phyloP scores from a whole-genome alignment of 768 basidiomycete genomes.

The Suillus fuscotomentosus region DNA sequence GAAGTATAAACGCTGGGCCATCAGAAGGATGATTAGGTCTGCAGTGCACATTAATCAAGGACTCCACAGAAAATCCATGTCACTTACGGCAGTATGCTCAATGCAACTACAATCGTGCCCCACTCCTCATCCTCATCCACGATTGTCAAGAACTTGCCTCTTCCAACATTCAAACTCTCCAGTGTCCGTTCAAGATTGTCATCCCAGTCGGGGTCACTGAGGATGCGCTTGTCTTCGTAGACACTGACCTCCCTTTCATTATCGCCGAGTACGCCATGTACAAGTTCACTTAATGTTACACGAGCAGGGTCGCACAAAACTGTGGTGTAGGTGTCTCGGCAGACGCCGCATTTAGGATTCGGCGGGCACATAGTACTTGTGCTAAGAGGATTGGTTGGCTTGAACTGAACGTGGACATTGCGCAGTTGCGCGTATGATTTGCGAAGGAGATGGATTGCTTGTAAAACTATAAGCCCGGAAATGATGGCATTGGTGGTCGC shows the following conservation, averaged over 20 bases:
- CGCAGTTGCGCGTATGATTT: constrained; percentile 59
- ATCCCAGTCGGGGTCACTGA: constrained; percentile 93
- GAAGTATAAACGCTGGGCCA: constrained; percentile 58
- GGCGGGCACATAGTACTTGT: constrained; percentile 65
- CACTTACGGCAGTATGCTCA: constrained; percentile 72
- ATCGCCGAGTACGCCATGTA: constrained; percentile 61
- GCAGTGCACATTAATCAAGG: constrained; percentile 1
- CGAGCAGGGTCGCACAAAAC: constrained; percentile 72
- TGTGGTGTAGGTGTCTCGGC: constrained; percentile 78
- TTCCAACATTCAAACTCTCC: constrained; percentile 72
- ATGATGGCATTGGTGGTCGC: constrained; percentile 99
- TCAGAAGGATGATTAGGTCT: constrained; percentile 59
- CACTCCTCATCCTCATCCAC: constrained; percentile 84
- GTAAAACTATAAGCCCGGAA: constrained; percentile 91
- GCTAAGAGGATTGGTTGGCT: constrained; percentile 75
- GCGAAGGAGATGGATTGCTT: constrained; percentile 82
- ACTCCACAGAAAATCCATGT: background rate
- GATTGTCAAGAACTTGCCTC: constrained; percentile 87
- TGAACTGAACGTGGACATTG: constrained; percentile 78
- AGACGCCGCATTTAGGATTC: constrained; percentile 79
- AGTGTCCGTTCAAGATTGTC: constrained; percentile 84
- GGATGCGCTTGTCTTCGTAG: constrained; percentile 81
- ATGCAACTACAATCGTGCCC: constrained; percentile 67
- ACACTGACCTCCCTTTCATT: constrained; percentile 66
- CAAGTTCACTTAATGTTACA: constrained; percentile 69